Conservation (phyloP, 495 filamentous ascomycete genomes). For the Poronia punctata region DNA sequence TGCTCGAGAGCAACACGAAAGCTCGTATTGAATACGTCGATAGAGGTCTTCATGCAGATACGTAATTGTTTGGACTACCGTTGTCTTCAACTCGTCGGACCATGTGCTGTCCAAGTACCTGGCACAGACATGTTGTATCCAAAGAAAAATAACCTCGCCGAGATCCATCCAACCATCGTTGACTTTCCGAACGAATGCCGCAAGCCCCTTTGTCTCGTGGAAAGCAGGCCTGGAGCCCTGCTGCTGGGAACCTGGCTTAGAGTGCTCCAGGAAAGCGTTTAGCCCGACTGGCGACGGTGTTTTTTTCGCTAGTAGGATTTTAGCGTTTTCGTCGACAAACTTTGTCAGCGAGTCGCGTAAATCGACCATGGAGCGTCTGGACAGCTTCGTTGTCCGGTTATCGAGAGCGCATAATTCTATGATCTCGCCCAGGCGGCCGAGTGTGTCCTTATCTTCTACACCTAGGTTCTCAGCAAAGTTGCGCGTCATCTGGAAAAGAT, state of each 20-base stretch:
- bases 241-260: slow-evolving; percentile 55
- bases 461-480: slow-evolving; percentile 61
- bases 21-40: slow-evolving; percentile 39
- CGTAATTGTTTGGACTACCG: slow-evolving; percentile 60
- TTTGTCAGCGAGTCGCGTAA: slow-evolving; percentile 33
- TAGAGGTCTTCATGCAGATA: slow-evolving; percentile 64
- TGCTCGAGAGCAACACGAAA: slow-evolving; percentile 24
- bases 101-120: slow-evolving; percentile 61
- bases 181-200: slow-evolving; percentile 45
- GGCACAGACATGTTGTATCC: slow-evolving; percentile 52
- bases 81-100: slow-evolving; percentile 65
- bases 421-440: slow-evolving; percentile 44
- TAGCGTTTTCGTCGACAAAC: slow-evolving; percentile 37
- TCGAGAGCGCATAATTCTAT: slow-evolving; percentile 43
- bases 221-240: slow-evolving; percentile 44
- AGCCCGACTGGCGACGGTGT: slow-evolving; percentile 41
- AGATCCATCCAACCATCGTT: slow-evolving; percentile 53
- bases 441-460: slow-evolving; percentile 46
- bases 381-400: slow-evolving; percentile 36
- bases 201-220: slow-evolving; percentile 49
- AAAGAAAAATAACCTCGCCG: slow-evolving; percentile 57
- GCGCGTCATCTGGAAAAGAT: slow-evolving; percentile 63
- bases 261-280: slow-evolving; percentile 72
- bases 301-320: slow-evolving; percentile 35
- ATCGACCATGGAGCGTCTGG: slow-evolving; percentile 31